phyloP scores from a whole-genome alignment of 148 eudicot genomes.

The Cornus florida region DNA sequence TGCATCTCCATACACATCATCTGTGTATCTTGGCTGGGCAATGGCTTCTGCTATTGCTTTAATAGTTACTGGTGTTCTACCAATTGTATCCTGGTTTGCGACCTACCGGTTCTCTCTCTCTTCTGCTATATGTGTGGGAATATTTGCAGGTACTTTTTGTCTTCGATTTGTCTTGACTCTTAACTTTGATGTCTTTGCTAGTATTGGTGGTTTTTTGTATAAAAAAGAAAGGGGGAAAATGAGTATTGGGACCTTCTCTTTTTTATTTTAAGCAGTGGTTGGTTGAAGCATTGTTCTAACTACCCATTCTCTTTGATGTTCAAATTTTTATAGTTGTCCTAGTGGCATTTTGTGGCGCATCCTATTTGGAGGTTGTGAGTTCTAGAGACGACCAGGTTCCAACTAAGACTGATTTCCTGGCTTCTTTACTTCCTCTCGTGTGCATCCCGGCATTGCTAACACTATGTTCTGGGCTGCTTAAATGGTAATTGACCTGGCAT shows the following conservation, averaged over 20 bases:
- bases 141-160: constrained; percentile 66
- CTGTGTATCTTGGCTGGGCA: constrained; percentile 92
- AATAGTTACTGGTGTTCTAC: constrained; percentile 76
- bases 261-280: not conserved
- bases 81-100: constrained; percentile 93
- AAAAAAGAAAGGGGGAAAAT: not conserved
- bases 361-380: constrained; percentile 71
- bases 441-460: constrained; percentile 88
- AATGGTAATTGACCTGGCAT: constrained; percentile 60
- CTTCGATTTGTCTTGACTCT: constrained; percentile 1
- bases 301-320: not conserved
- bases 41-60: constrained; percentile 82
- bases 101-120: constrained; percentile 89
- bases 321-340: constrained; percentile 60
- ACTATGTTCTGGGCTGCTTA: constrained; percentile 80
- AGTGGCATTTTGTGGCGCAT: constrained; percentile 86
- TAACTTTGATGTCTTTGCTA: not conserved
- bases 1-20: constrained; percentile 79
- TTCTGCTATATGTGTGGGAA: constrained; percentile 82
- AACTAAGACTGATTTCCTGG: constrained; percentile 80
- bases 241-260: not conserved
- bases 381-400: constrained; percentile 67
- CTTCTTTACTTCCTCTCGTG: constrained; percentile 91
- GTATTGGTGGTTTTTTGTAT: not conserved
- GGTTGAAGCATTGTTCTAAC: constrained; percentile 12